Evolutionary conservation across 768 basidiomycete genomes (phyloP).

Genomic region (Trametes gibbosa): DNA sequence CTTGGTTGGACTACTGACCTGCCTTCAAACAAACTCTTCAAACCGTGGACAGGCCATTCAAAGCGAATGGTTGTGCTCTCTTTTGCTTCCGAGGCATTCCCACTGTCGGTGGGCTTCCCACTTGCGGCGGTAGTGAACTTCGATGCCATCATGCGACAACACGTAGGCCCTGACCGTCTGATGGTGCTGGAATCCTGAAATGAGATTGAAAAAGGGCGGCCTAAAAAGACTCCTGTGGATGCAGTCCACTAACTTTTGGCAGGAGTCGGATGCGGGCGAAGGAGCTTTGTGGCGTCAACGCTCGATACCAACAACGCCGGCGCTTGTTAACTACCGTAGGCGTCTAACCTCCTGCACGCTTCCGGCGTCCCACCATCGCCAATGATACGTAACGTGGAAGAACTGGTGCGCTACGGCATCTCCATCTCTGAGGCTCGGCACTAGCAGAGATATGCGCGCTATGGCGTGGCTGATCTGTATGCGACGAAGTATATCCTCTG

Average conservation of each 20-base stretch:
- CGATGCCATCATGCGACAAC: not conserved
- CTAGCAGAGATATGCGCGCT: too few relatives aligned
- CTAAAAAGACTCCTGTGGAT: too few relatives aligned
- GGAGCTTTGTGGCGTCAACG: not conserved
- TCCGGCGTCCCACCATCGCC: not conserved
- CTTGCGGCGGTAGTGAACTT: too few relatives aligned
- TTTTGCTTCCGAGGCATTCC: slow-evolving; percentile 15
- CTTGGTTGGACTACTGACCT: slow-evolving; percentile 37
- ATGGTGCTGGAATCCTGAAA: too few relatives aligned
- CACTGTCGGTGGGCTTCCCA: not conserved
- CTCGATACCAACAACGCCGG: not conserved
- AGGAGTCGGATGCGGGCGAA: not conserved
- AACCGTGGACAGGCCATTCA: slow-evolving; percentile 75
- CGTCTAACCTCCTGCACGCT: not conserved
- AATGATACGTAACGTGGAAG: not conserved
- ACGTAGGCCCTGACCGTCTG: too few relatives aligned
- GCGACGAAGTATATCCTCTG: too few relatives aligned
- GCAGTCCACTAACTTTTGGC: too few relatives aligned
- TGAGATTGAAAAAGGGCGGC: too few relatives aligned
- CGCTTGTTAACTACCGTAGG: not conserved
- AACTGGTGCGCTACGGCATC: too few relatives aligned
- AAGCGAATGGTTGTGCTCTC: slow-evolving; percentile 60
- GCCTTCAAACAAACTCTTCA: slow-evolving; percentile 72
- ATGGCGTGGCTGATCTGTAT: too few relatives aligned
- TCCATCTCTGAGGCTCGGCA: too few relatives aligned